Conservation (phyloP, 2,329 filamentous ascomycete genomes). For the Laburnicola sp. region DNA sequence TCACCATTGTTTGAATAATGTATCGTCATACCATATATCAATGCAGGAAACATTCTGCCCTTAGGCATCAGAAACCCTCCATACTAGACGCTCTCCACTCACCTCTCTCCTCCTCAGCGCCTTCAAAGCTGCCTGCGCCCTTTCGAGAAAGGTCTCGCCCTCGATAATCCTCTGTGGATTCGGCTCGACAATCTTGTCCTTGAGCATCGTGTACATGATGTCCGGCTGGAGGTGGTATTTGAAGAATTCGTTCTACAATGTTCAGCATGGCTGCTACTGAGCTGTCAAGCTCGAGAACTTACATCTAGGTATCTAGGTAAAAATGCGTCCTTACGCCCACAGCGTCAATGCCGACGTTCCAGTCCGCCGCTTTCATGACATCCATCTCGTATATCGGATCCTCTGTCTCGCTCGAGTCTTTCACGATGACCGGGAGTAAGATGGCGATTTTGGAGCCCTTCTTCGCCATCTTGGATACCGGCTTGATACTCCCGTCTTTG, state of each 20-base stretch:
- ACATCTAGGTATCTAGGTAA: conserved; percentile 57
- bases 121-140: conserved; percentile 50
- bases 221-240: conserved; percentile 59
- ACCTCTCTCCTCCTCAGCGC: conserved; percentile 49
- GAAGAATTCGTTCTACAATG: conserved; percentile 57
- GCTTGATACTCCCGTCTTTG: conserved; percentile 29
- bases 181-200: conserved; percentile 46
- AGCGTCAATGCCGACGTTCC: conserved; percentile 57
- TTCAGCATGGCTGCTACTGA: conserved; percentile 6
- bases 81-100: conserved; percentile 52
- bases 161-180: conserved; percentile 49
- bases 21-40: no score
- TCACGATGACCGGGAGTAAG: conserved; percentile 63
- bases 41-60: background rate
- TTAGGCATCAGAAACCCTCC: conserved; percentile 25
- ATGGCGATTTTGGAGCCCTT: conserved; percentile 58
- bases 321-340: conserved; percentile 61
- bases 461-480: conserved; percentile 55
- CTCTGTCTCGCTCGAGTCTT: conserved; percentile 53
- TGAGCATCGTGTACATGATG: conserved; percentile 57
- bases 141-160: conserved; percentile 47
- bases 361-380: conserved; percentile 49
- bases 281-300: conserved; percentile 18
- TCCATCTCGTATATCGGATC: conserved; percentile 61
- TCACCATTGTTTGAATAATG: background rate